phyloP scores from a whole-genome alignment of 2,329 filamentous ascomycete species.

The Immersiporthe knoxdaviesiana region DNA sequence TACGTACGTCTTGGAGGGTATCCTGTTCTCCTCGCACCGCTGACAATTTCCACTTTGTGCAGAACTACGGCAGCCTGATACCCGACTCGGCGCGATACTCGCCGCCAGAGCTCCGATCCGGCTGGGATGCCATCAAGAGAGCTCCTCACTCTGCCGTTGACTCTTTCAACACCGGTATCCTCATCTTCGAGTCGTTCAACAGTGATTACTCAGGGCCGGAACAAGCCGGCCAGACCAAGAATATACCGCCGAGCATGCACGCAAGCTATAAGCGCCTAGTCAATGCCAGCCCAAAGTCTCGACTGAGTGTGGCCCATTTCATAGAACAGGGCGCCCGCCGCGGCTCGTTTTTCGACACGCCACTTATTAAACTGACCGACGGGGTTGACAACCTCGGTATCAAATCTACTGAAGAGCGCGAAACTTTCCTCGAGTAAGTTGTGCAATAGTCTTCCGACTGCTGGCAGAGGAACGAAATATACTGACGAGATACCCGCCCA shows the following conservation, averaged over 20 bases:
- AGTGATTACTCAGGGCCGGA: slow-evolving; percentile 76
- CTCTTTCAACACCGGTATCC: slow-evolving; percentile 80
- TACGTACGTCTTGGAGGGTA: slow-evolving; percentile 58
- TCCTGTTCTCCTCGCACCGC: not conserved
- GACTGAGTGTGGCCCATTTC: slow-evolving; percentile 82
- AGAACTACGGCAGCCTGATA: slow-evolving; percentile 85
- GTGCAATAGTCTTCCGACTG: slow-evolving; percentile 24
- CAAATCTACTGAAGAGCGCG: slow-evolving; percentile 81
- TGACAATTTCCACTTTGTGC: slow-evolving; percentile 28
- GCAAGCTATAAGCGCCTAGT: slow-evolving; percentile 87
- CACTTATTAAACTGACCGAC: slow-evolving; percentile 88
- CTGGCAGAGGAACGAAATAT: slow-evolving; percentile 5
- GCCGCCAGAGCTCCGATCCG: slow-evolving; percentile 83
- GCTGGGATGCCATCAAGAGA: slow-evolving; percentile 91
- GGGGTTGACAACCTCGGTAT: slow-evolving; percentile 91
- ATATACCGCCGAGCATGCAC: slow-evolving; percentile 85
- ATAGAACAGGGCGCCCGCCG: slow-evolving; percentile 83
- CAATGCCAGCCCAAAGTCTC: slow-evolving; percentile 85
- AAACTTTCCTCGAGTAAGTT: slow-evolving; percentile 73
- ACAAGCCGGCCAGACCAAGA: slow-evolving; percentile 83
- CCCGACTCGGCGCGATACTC: slow-evolving; percentile 85
- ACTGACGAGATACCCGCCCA: slow-evolving; percentile 48
- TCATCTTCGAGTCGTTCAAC: slow-evolving; percentile 92
- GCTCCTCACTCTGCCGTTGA: slow-evolving; percentile 82
- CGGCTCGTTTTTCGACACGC: slow-evolving; percentile 89